Evolutionary conservation across 176 grass and related monocot species (phyloP), one percentile per base, ranked within the genome.

Genomic region (Rhipidocladum racemiflorum): DNA sequence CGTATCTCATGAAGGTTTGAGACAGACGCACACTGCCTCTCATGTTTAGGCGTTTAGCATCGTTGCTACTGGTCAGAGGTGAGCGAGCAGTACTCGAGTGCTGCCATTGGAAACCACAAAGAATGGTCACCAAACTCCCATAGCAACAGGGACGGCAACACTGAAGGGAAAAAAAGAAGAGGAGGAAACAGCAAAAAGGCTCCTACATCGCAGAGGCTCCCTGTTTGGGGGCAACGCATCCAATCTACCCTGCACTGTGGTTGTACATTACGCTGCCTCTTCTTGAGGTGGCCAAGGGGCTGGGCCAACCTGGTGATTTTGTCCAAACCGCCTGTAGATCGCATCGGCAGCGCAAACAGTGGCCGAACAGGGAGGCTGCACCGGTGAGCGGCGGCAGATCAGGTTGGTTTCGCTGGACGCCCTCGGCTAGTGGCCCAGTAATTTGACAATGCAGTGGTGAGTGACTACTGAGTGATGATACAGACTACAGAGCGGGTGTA

Each of bases 311-410:
- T 9, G 51, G 50, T 3, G 53, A 10, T 55, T 1, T 56, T 23
- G 53, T n/a, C 53, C 53, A 23, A 56, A 23, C 18, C 38, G 50
- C 16, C 61, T n/a, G 14, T 67, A 44, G 77, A 44, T 46, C 2
- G 53, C 67, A 13, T 56, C 40, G 55, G 61, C 68, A 73, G 55
- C 55, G 13, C 68, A 36, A 36, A 36, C 80, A 82, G 68, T 62
- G 55, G 12, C 3, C 17, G 0, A 68, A 48, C 40, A 64, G 75
- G 57, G 12, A 14, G 44, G 18, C 25, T 8, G 42, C 61, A 10
- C n/a, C 32, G 3, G 48, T 1, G 51, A 34, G 45, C 16, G 15
- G 28, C 15, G 44, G 29, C 62, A 50, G 32, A 51, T 46, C 12
- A 49, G 42, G 42, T 21, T 20, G 45, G 15, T 34, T 32, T 17